These are phyloP conservation scores for Fraxinus velutina DNA, from an alignment of 305 asterid genomes.

Conservation along the genomic window DNA sequence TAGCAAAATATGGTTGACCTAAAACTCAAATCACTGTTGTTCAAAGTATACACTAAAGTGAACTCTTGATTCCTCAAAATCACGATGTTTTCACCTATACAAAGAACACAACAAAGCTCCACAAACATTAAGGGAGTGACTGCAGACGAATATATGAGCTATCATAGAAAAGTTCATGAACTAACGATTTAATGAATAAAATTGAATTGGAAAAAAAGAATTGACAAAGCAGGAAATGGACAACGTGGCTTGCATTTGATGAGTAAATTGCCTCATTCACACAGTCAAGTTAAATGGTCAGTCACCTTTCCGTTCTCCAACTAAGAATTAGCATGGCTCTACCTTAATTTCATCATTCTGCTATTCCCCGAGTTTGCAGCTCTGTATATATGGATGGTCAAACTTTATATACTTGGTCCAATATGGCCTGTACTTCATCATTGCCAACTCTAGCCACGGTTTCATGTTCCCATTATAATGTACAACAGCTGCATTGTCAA, in stretches of 20 bases:
- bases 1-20: background rate
- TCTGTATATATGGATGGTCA: constrained; percentile 72
- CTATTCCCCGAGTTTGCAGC: constrained; percentile 77
- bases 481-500: constrained; percentile 87
- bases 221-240: constrained; percentile 17
- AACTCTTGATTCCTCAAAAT: background rate
- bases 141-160: constrained; percentile 18
- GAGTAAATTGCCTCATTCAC: constrained; percentile 19
- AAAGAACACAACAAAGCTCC: constrained; percentile 19
- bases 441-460: constrained; percentile 96
- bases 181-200: constrained; percentile 29
- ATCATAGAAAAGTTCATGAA: constrained; percentile 24
- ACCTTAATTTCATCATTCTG: constrained; percentile 21
- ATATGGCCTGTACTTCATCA: constrained; percentile 84
- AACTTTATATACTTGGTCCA: constrained; percentile 84
- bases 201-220: constrained; percentile 30
- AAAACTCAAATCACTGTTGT: background rate
- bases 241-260: constrained; percentile 18
- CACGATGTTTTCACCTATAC: background rate
- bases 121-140: constrained; percentile 16
- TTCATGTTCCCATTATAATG: constrained; percentile 98
- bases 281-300: background rate
- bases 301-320: constrained; percentile 24
- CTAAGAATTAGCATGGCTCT: constrained; percentile 21
- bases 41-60: background rate